Percentiles rank a stretch among this genome's conserved stretches.
These are phyloP conservation scores for Tricholoma matsutake DNA, from an alignment of 768 basidiomycete species.

Conservation along the genomic window DNA sequence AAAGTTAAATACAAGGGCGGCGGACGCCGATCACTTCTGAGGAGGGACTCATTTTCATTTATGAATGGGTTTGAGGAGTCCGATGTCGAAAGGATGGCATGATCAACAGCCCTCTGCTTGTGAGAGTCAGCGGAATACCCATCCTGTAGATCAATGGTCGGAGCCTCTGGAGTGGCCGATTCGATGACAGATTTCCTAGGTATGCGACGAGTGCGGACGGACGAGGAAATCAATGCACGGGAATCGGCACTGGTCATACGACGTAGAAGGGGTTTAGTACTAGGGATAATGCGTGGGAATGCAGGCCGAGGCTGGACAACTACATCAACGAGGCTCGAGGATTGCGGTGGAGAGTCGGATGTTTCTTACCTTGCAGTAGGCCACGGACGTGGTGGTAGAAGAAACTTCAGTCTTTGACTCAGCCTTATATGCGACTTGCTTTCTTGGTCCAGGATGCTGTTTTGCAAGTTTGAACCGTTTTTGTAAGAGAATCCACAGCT, in stretches of 20 bases:
- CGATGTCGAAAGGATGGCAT: not conserved
- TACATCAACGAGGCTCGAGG: not conserved
- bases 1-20: not conserved
- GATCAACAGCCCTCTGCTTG: not conserved
- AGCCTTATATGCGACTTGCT: not conserved
- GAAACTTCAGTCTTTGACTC: not conserved
- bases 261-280: slow-evolving; percentile 9
- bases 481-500: not conserved
- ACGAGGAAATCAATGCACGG: slow-evolving; percentile 4
- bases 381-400: not conserved
- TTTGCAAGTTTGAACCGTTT: not conserved
- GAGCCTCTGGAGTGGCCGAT: not conserved
- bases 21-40: not conserved
- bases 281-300: slow-evolving; percentile 10
- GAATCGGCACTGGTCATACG: slow-evolving; percentile 15
- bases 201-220: not conserved
- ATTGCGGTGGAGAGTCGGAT: no score
- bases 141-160: not conserved
- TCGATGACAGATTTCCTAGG: not conserved
- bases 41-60: not conserved
- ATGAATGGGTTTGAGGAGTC: not conserved
- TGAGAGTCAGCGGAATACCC: not conserved
- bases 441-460: not conserved
- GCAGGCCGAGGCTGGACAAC: slow-evolving; percentile 3
- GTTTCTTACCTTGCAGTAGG: not conserved